Evolutionary conservation across 176 grass and related monocot genomes (phyloP), one percentile per base, ranked within the genome.

Genomic region (Bolboschoenus planiculmis): DNA sequence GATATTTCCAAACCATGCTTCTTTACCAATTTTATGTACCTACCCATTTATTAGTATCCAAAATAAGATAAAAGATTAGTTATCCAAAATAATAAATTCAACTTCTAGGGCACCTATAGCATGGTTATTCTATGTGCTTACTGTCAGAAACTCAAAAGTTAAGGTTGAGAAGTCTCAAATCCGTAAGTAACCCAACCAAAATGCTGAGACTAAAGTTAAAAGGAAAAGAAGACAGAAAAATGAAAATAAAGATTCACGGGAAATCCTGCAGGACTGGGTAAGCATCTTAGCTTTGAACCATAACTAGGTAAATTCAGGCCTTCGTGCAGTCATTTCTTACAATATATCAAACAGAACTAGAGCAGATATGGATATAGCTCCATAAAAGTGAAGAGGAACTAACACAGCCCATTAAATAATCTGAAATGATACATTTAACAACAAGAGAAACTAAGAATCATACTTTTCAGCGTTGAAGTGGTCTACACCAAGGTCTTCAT

Each of bases 381-480:
- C 72, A 77, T 18, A 18, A 26, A 31, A 33, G 24, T 33, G 37
- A 51, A 53, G 4, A 31, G 15, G 14, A 50, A 50, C 72, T 20
- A 53, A 20, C 18, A 30, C 23, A 47, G 5, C 42, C 42, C 26
- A 75, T 5, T 51, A 51, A 48, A 20, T 6, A 31, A 50, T 29
- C 43, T 51, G 42, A 76, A 51, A 51, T 47, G 10, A 75, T n/a
- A 75, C 13, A 75, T 42, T 56, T 81, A 58, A 29, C 1, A 40
- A 64, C 0, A 82, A 24, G 36, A 47, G 13, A 54, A 80, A 58
- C 26, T 57, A 60, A 79, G 76, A 48, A 34, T 63, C 72, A 83
- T 91, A 99, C 97, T 85, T 87, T 88, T 99, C 97, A 76, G 97
- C 93, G 75, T 99, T 90, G 72, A 99, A 99, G 93, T 99, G 93